Percentiles rank a stretch among this genome's conserved stretches.
Conservation (phyloP, 768 basidiomycete genomes). For the Paxillus involutus region DNA sequence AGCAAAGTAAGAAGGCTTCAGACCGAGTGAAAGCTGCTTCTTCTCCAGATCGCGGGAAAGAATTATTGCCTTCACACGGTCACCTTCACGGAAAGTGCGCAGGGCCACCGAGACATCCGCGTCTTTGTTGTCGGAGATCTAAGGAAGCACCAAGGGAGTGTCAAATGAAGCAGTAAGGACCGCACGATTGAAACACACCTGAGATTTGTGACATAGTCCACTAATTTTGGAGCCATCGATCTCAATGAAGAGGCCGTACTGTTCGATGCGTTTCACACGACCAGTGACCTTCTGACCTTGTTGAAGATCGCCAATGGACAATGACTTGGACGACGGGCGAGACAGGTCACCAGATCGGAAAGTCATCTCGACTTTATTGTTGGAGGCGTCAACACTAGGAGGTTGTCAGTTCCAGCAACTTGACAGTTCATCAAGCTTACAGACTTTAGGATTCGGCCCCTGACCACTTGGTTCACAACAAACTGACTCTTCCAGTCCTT, state of each 20-base stretch:
- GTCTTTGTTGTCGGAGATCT: slow-evolving; percentile 88
- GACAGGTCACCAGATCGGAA: slow-evolving; percentile 68
- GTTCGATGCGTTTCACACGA: slow-evolving; percentile 76
- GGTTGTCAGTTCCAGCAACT: slow-evolving; percentile 5
- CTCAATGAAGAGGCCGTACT: slow-evolving; percentile 91
- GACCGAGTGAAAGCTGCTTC: slow-evolving; percentile 74
- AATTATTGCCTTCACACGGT: slow-evolving; percentile 80
- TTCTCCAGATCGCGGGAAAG: slow-evolving; percentile 72
- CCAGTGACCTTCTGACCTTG: slow-evolving; percentile 83
- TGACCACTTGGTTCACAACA: slow-evolving; percentile 77
- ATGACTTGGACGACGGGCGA: slow-evolving; percentile 33
- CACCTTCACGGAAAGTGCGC: slow-evolving; percentile 81
- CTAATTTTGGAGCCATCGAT: slow-evolving; percentile 82
- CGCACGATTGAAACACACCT: slow-evolving; percentile 48
- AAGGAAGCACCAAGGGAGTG: background rate
- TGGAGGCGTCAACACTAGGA: slow-evolving; percentile 66
- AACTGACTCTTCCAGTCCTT: slow-evolving; percentile 95
- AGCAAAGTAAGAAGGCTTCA: slow-evolving; percentile 87
- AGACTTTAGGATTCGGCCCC: slow-evolving; percentile 82
- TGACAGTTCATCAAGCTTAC: slow-evolving; percentile 8
- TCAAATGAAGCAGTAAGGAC: background rate
- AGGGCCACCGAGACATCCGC: slow-evolving; percentile 79
- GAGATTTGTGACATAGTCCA: slow-evolving; percentile 92
- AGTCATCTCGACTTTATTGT: slow-evolving; percentile 87
- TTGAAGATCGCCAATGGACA: slow-evolving; percentile 56